Evolutionary conservation across 345 rosid genomes (phyloP).

Genomic region (Pistacia vera): DNA sequence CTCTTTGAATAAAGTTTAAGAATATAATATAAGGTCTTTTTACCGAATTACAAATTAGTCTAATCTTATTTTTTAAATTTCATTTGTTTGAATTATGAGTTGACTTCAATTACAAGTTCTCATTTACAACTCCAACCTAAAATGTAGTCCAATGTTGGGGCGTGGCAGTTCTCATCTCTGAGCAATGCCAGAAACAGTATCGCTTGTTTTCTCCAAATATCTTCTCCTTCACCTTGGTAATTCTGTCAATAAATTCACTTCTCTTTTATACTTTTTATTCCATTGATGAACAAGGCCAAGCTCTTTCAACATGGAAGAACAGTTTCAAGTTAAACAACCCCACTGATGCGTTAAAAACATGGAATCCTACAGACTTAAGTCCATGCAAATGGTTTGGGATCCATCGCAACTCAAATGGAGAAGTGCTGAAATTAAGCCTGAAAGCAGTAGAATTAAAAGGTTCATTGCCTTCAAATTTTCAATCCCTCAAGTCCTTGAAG

Average conservation of each 20-base stretch:
- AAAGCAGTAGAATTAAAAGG: constrained; percentile 65
- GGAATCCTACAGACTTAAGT: constrained; percentile 52
- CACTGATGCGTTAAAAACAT: constrained; percentile 45
- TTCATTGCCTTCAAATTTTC: constrained; percentile 60
- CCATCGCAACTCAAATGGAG: constrained; percentile 62
- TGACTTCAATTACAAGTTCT: constrained; percentile 46
- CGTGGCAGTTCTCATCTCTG: constrained; percentile 34
- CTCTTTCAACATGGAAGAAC: constrained; percentile 76
- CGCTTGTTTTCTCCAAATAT: constrained; percentile 38
- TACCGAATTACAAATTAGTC: too few relatives aligned
- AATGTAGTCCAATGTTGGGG: too few relatives aligned
- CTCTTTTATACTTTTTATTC: constrained; percentile 49
- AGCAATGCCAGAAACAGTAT: constrained; percentile 61
- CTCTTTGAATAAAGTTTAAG: too few relatives aligned
- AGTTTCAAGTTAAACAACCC: constrained; percentile 44
- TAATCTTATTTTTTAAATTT: too few relatives aligned
- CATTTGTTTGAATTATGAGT: too few relatives aligned
- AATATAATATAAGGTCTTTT: too few relatives aligned
- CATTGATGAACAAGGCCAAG: constrained; percentile 64
- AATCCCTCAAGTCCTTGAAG: constrained; percentile 53
- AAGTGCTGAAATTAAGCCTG: constrained; percentile 45
- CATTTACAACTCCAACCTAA: constrained; percentile 27
- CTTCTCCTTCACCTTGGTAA: constrained; percentile 41
- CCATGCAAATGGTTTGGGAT: constrained; percentile 90
- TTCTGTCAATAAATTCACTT: constrained; percentile 42